Conservation (phyloP, 805 yeast species). For the Cyberlindnera xishuangbannaensis region DNA sequence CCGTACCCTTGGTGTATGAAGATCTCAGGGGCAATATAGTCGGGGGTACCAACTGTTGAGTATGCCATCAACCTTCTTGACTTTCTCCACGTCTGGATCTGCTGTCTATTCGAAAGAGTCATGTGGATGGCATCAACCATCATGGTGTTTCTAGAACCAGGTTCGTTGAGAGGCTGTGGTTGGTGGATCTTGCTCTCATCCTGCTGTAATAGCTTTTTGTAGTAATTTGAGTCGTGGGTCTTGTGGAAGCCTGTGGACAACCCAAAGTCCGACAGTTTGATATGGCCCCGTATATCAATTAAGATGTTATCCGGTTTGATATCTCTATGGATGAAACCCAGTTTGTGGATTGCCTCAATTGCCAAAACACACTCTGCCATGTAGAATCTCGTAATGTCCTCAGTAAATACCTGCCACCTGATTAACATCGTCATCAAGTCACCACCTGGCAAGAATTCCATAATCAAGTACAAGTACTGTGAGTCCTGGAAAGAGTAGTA, state of each 20-base stretch:
- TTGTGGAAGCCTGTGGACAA: conserved; percentile 95
- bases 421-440: conserved; percentile 92
- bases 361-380: conserved; percentile 96
- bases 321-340: conserved; percentile 96
- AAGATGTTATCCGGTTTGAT: conserved; percentile 95
- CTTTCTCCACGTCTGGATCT: conserved; percentile 67
- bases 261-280: conserved; percentile 93
- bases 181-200: conserved; percentile 43
- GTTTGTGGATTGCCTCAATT: conserved; percentile 86
- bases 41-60: conserved; percentile 98
- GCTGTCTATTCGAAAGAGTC: conserved; percentile 92
- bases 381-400: conserved; percentile 94
- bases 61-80: conserved; percentile 82
- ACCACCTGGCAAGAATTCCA: conserved; percentile 99
- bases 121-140: conserved; percentile 92
- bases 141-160: conserved; percentile 62
- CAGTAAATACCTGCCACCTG: conserved; percentile 88
- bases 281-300: conserved; percentile 83
- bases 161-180: conserved; percentile 28
- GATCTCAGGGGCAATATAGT: conserved; percentile 97
- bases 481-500: conserved; percentile 93
- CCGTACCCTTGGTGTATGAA: conserved; percentile 83
- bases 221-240: conserved; percentile 85
- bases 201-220: conserved; percentile 66
- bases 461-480: conserved; percentile 85